Evolutionary conservation across 2,329 filamentous ascomycete genomes (phyloP), one percentile per base, ranked within the genome.

Genomic region (Diplodia mutila): DNA sequence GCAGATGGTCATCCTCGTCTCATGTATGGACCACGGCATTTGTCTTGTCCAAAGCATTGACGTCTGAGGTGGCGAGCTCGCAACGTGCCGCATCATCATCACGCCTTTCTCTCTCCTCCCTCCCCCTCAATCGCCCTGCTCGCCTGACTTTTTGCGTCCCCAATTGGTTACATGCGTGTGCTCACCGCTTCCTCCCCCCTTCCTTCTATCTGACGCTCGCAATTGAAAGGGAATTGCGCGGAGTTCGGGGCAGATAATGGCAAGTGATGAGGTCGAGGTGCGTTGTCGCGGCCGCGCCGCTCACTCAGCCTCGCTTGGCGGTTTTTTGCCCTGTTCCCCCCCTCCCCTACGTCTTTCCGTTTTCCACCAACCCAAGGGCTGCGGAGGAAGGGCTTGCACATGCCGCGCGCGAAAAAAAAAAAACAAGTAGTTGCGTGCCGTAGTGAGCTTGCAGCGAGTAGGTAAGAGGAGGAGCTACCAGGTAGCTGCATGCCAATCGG

Each of bases 31-130:
- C 39, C 67, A 68, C 68, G 69, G 68, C 70, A 71, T 71, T 68
- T 68, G 69, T 71, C 70, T 68, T 70, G 70, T 59, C 66, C 66
- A 55, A 69, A 67, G 70, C 67, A 57, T 71, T 71, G 69, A 71
- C 72, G 70, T 71, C 42, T 73, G 70, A 69, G 69, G 76, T 78
- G 76, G 76, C 76, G 72, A 77, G 65, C 70, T 68, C 21, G 29
- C 71, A 8, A 8, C 29, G 61, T 76, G 75, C 73, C 73, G 65
- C 70, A 71, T 71, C 71, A 73, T 69, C 73, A 69, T 72, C 73
- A 69, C 70, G 70, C 72, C 69, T 66, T 59, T 37, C 16, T 27
- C 25, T 25, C 32, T n/a, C 27, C n/a, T 25, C 23, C 4, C 51
- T n/a, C 29, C 23, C 29, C 21, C n/a, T 18, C 18, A 46, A n/a